These are phyloP conservation scores for Adansonia gregorii DNA, from an alignment of 441 rosid genomes.

Conservation along the genomic window DNA sequence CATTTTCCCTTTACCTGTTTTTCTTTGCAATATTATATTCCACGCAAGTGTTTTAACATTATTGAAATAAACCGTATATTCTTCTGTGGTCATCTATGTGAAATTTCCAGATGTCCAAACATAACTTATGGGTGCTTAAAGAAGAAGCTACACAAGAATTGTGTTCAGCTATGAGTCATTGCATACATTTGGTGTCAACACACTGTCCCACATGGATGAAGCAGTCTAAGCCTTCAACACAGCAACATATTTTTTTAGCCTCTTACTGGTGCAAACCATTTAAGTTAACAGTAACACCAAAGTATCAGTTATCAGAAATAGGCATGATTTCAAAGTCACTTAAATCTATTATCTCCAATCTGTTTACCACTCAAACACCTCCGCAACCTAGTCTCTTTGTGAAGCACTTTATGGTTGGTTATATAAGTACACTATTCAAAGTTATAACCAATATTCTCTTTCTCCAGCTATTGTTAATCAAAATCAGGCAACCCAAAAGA, in stretches of 20 bases:
- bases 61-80: neutral
- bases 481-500: neutral
- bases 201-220: neutral
- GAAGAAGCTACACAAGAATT: neutral
- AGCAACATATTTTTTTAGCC: slow-evolving; percentile 3
- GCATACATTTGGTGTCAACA: slow-evolving; percentile 3
- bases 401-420: neutral
- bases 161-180: neutral
- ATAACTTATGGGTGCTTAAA: neutral
- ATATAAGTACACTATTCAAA: neutral
- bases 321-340: neutral
- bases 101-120: slow-evolving; percentile 18
- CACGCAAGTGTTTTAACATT: slow-evolving; percentile 1
- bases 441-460: neutral
- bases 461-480: neutral
- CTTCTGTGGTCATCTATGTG: neutral
- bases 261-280: slow-evolving; percentile 5
- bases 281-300: slow-evolving; percentile 4
- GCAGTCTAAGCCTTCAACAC: slow-evolving; percentile 15
- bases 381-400: neutral
- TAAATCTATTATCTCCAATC: slow-evolving; percentile 10
- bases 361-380: slow-evolving; percentile 8
- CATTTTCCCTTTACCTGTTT: neutral
- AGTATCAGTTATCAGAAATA: slow-evolving; percentile 1
- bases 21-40: slow-evolving; percentile 20